A percentile compares a stretch with the other conserved stretches of the same genome.
Conservation (phyloP, 2,329 filamentous ascomycete genomes). For the Sporothrix brasiliensis region DNA sequence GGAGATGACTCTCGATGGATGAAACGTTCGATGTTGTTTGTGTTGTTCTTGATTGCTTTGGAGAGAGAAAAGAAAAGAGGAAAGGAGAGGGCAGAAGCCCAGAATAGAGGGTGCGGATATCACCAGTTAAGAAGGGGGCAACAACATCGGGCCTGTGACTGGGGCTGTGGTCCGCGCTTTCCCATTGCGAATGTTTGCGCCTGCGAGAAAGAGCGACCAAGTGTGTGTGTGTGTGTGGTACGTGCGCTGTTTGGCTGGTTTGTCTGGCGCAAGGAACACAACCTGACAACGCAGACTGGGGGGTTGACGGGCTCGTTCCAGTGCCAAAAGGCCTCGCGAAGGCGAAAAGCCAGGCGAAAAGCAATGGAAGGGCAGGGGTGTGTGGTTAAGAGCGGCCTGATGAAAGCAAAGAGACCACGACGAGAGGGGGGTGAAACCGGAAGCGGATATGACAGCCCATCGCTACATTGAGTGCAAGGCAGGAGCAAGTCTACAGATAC, state of each 20-base stretch:
- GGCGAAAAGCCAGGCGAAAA: neutral
- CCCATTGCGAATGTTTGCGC: slow-evolving; percentile 22
- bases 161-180: slow-evolving; percentile 29
- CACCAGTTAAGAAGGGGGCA: slow-evolving; percentile 38
- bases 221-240: slow-evolving; percentile 21
- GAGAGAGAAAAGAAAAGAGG: slow-evolving; percentile 42
- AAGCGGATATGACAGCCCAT: slow-evolving; percentile 22
- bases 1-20: slow-evolving; percentile 56
- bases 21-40: slow-evolving; percentile 48
- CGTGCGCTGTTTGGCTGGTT: slow-evolving; percentile 22
- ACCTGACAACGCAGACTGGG: neutral
- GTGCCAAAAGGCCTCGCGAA: neutral
- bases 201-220: slow-evolving; percentile 14
- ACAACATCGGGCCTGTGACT: slow-evolving; percentile 13
- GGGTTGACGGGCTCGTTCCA: neutral
- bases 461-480: neutral
- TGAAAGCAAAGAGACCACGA: slow-evolving; percentile 2
- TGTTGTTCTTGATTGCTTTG: slow-evolving; percentile 55
- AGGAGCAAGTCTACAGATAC: slow-evolving; percentile 23
- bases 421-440: slow-evolving; percentile 28
- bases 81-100: slow-evolving; percentile 42
- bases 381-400: slow-evolving; percentile 9
- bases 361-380: slow-evolving; percentile 12
- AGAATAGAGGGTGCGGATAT: slow-evolving; percentile 39
- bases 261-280: slow-evolving; percentile 19